A percentile compares a stretch with the other conserved stretches of the same genome.
Conservation (phyloP, 129 eudicot species). For the Centrapalus pauciflorus region DNA sequence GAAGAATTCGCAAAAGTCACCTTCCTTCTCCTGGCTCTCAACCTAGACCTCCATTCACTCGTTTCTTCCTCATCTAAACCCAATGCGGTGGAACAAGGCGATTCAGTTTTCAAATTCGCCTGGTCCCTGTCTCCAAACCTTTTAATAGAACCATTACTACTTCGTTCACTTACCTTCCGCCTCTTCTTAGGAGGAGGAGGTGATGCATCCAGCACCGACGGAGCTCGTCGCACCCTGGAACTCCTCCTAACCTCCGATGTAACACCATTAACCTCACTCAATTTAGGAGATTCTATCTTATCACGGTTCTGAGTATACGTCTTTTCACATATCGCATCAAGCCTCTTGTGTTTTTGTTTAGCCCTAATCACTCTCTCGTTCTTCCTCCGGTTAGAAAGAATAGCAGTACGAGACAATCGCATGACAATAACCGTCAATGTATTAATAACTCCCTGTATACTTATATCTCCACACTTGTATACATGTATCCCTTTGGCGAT, state of each 20-base stretch:
- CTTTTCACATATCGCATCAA: conserved; percentile 74
- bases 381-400: conserved; percentile 39
- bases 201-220: conserved; percentile 77
- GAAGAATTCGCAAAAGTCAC: conserved; percentile 31
- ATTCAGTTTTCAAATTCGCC: conserved; percentile 33
- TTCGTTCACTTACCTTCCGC: conserved; percentile 36
- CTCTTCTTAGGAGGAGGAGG: conserved; percentile 67
- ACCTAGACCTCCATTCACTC: conserved; percentile 64
- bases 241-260: conserved; percentile 70
- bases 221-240: conserved; percentile 65
- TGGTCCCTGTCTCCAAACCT: conserved; percentile 12
- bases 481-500: conserved; percentile 3
- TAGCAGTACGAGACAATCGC: conserved; percentile 52
- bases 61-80: conserved; percentile 46
- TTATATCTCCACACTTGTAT: background rate
- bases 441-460: background rate
- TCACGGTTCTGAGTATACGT: conserved; percentile 52
- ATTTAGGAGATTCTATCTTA: conserved; percentile 29
- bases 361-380: conserved; percentile 51
- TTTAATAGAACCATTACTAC: conserved; percentile 25
- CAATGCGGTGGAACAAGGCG: conserved; percentile 22
- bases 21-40: conserved; percentile 54
- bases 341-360: conserved; percentile 73
- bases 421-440: conserved; percentile 35
- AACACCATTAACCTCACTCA: conserved; percentile 41